These are phyloP conservation scores for Russula sp. DNA, from an alignment of 768 basidiomycete species.

Conservation along the genomic window DNA sequence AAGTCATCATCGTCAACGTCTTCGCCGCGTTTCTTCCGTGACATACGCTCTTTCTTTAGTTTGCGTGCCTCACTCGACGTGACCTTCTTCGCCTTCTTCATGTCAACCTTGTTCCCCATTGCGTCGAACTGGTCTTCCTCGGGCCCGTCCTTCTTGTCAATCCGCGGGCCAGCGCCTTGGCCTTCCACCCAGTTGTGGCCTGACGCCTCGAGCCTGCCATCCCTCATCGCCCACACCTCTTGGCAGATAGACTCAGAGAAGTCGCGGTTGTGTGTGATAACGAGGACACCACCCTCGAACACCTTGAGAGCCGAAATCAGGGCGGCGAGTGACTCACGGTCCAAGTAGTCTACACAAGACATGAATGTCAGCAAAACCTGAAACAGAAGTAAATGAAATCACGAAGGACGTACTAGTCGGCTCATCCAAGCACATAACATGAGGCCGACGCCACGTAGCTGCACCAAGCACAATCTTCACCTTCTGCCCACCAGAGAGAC, in stretches of 20 bases:
- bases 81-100: constrained; percentile 83
- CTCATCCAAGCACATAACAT: constrained; percentile 96
- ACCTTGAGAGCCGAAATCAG: constrained; percentile 97
- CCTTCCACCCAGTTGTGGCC: constrained; percentile 99
- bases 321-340: constrained; percentile 98
- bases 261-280: constrained; percentile 98
- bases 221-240: constrained; percentile 99
- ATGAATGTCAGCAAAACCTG: constrained; percentile 22
- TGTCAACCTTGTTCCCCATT: constrained; percentile 95
- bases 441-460: constrained; percentile 98
- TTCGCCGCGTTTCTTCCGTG: constrained; percentile 82
- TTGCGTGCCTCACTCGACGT: constrained; percentile 82
- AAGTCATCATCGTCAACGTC: constrained; percentile 56
- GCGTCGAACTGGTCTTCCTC: constrained; percentile 93
- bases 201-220: constrained; percentile 93
- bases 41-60: constrained; percentile 95
- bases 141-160: constrained; percentile 90
- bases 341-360: constrained; percentile 80
- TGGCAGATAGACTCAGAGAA: constrained; percentile 98
- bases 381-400: background rate
- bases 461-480: constrained; percentile 99
- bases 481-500: constrained; percentile 98
- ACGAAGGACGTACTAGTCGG: constrained; percentile 68
- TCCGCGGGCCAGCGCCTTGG: constrained; percentile 90
- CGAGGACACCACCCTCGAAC: constrained; percentile 97